phyloP scores from a whole-genome alignment of 768 basidiomycete species.

The Boletus vermiculosoides region DNA sequence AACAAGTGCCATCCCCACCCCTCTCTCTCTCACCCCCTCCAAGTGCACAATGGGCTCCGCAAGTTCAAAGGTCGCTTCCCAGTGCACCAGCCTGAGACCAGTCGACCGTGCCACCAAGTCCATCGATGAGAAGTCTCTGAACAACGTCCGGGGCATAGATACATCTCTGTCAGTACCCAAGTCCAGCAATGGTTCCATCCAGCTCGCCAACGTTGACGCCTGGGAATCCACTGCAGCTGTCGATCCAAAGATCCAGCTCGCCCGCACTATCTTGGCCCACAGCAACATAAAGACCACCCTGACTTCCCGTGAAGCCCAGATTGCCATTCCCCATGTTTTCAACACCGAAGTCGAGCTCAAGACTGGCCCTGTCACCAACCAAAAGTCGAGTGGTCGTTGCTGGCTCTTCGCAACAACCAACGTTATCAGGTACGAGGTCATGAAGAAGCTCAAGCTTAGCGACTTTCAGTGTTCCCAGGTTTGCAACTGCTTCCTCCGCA shows the following conservation, averaged over 20 bases:
- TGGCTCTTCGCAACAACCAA: constrained; percentile 96
- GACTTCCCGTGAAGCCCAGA: constrained; percentile 56
- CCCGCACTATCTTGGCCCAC: constrained; percentile 74
- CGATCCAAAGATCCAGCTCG: constrained; percentile 64
- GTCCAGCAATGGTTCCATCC: constrained; percentile 62
- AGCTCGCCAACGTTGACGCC: constrained; percentile 52
- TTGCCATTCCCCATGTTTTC: constrained; percentile 76
- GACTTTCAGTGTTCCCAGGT: constrained; percentile 93
- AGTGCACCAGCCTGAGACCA: constrained; percentile 6
- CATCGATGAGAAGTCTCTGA: constrained; percentile 27
- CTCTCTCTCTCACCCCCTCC: constrained; percentile 3
- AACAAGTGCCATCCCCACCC: constrained; percentile 9
- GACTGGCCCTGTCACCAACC: constrained; percentile 80
- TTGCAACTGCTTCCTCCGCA: constrained; percentile 9
- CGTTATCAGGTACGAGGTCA: constrained; percentile 76
- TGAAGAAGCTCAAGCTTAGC: constrained; percentile 80
- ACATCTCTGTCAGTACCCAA: constrained; percentile 15
- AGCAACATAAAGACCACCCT: constrained; percentile 63
- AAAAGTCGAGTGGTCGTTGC: constrained; percentile 87
- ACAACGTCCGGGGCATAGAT: background rate
- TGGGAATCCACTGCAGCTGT: constrained; percentile 63
- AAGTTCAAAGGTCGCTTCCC: constrained; percentile 25
- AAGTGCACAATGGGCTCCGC: constrained; percentile 25
- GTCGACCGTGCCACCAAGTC: constrained; percentile 22
- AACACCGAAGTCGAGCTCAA: constrained; percentile 79